Conservation (phyloP, 2,329 filamentous ascomycete genomes). For the Colletotrichum neosansevieriae region DNA sequence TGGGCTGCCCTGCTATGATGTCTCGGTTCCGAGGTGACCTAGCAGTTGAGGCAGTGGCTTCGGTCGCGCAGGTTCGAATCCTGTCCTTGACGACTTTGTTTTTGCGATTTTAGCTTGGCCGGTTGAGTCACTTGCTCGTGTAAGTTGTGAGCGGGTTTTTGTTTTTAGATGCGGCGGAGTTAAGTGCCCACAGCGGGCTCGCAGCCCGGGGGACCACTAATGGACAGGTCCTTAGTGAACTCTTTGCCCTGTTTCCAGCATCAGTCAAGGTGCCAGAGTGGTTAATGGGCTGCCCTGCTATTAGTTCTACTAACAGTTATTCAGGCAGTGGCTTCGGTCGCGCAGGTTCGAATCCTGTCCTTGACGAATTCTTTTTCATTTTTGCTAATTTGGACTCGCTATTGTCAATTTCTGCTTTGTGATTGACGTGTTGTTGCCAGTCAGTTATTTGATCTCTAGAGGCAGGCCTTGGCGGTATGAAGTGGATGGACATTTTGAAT, state of each 20-base stretch:
- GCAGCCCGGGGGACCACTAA: too few species aligned
- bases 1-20: conserved; percentile 39
- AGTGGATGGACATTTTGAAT: too few species aligned
- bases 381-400: not conserved
- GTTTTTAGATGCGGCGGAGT: not conserved
- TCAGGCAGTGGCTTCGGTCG: conserved; percentile 32
- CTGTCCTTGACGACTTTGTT: conserved; percentile 33
- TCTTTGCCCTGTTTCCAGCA: accelerated
- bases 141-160: not conserved
- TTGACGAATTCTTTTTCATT: conserved; percentile 2
- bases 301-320: not conserved
- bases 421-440: too few species aligned
- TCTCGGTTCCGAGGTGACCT: not conserved
- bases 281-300: conserved; percentile 34
- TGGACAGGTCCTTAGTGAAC: not conserved
- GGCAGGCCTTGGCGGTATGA: too few species aligned
- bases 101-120: not conserved
- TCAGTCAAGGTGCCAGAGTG: conserved; percentile 33
- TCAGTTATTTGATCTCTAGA: not conserved
- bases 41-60: conserved; percentile 38
- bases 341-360: conserved; percentile 31
- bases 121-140: not conserved
- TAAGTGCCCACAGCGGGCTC: not conserved
- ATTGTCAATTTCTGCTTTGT: not conserved
- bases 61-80: conserved; percentile 41